Evolutionary conservation across 2,329 filamentous ascomycete genomes (phyloP).

Genomic region (Shiraia bambusicola): DNA sequence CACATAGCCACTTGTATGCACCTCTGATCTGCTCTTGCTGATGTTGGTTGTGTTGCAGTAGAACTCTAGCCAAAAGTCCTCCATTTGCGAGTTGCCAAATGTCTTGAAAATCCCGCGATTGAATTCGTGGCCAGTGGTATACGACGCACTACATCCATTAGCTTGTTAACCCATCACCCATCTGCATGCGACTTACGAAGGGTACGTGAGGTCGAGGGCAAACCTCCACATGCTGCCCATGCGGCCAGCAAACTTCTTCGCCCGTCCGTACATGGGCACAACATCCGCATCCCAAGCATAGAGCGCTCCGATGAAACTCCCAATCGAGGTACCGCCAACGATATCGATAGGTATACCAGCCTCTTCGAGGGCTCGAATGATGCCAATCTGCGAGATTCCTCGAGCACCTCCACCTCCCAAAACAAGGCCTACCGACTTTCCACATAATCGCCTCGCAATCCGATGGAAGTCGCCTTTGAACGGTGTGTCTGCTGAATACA

Average conservation of each 20-base stretch:
- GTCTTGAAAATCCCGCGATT: conserved; percentile 99
- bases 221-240: conserved; percentile 99
- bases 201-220: conserved; percentile 91
- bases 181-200: conserved; percentile 57
- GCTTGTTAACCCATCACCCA: neutral
- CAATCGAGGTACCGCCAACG: conserved; percentile 93
- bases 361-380: conserved; percentile 93
- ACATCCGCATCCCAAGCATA: conserved; percentile 96
- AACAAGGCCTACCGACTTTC: conserved; percentile 91
- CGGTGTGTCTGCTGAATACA: conserved; percentile 87
- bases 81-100: conserved; percentile 94
- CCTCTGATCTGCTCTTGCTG: conserved; percentile 86
- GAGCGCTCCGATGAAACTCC: conserved; percentile 89
- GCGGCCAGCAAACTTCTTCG: conserved; percentile 96
- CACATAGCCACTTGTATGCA: conserved; percentile 93
- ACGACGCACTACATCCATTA: conserved; percentile 63
- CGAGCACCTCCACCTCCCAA: conserved; percentile 90
- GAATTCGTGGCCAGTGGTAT: conserved; percentile 98
- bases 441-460: conserved; percentile 83
- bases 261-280: conserved; percentile 92
- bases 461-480: conserved; percentile 98
- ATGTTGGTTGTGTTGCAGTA: conserved; percentile 99
- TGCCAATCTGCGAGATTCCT: conserved; percentile 88
- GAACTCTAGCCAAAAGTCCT: conserved; percentile 98
- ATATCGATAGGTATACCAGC: conserved; percentile 95